Base-by-base conservation (phyloP, 2,329 filamentous ascomycete genomes). In the Pseudogymnoascus sp. region DNA sequence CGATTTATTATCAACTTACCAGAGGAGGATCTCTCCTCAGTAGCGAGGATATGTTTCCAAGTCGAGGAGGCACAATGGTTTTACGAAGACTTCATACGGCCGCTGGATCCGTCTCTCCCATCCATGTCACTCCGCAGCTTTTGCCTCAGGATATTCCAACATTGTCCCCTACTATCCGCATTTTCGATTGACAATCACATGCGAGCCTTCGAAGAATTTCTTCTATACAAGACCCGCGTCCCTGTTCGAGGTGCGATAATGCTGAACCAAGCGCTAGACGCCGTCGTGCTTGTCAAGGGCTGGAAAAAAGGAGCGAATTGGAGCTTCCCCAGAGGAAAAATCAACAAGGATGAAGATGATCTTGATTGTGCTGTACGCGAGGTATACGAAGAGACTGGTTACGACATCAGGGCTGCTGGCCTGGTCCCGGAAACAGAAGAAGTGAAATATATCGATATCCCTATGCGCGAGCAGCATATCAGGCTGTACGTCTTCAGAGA, bases 1-100 rank as follows among this genome's bases (percentile, higher is more conserved):
- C 91, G 95, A 74, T 99, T 99, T 78, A 93, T 99, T 73, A 91
- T 97, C 76, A 97, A 99, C 77, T 84, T 97, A 65, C 94, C 95
- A 52, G 83, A 90, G 67, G 91, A 94, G 76, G 94, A 99, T 76
- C 84, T 97, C 55, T 86, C 87, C 67, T 92, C 90, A 2, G 90
- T 96, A 63, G 91, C 92, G 73, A 89, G 94, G 72, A 94, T 99
- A 77, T 97, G 93, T 78, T 99, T 99, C 75, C 92, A 97, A 77
- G 90, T 99, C 69, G 94, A 99, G 77, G 95, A 99, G 77, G 94
- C 94, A 70, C 95, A 99, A 86, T 99, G 94, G 94, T 99, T 96
- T 77, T 99, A 99, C 84, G 94, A 99, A 80, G 94, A 99, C 77
- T 99, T 99, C 74, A 91, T 99, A 74, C 90, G 94, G 58, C 92